Base-by-base conservation (phyloP, 495 filamentous ascomycete genomes). In the Lentithecium fluviatile region DNA sequence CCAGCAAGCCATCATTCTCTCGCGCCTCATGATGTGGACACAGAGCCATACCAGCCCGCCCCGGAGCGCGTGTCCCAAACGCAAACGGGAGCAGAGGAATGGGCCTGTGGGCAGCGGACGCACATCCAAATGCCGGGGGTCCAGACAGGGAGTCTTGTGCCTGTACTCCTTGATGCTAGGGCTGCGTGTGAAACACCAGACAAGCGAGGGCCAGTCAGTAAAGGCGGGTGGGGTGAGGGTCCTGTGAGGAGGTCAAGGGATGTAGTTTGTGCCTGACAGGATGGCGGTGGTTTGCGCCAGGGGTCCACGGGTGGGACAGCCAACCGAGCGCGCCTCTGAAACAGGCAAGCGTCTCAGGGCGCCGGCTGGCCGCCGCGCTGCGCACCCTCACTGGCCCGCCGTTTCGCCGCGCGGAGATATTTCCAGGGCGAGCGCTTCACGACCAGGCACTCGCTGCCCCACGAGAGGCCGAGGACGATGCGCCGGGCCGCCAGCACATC, bases 181-280 rank as follows among this genome's bases (percentile, higher is more conserved):
- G 59, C 42, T 52, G 55, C 54, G 65, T 56, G 60, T 60, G 65
- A 67, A 67, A 67, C 65, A 63, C 32, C 52, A 62, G 42, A 62
- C 37, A 52, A 50, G 45, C 45, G 24, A 8, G 38, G 52, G 58
- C 58, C 64, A 67, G 64, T 67, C 45, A 32, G 21, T 49, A 5
- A 21, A 25, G n/a, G n/a, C n/a, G n/a, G n/a, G n/a, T 49, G 52
- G 13, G 49, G 40, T 34, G 37, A 17, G 40, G 45, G 54, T 58
- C 36, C 43, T 36, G 48, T 54, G 60, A 56, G 29, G 56, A 21
- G 60, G 52, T 52, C 59, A 52, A 62, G 59, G 59, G 59, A 56
- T 58, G 60, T 10, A 19, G 54, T 45, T n/a, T 56, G 43, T 43
- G 36, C 51, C 19, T 29, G 45, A 37, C 53, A 56, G 15, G 47